Base-by-base conservation (phyloP, 2,329 filamentous ascomycete species). In the Trichophyton mentagrophytes region DNA sequence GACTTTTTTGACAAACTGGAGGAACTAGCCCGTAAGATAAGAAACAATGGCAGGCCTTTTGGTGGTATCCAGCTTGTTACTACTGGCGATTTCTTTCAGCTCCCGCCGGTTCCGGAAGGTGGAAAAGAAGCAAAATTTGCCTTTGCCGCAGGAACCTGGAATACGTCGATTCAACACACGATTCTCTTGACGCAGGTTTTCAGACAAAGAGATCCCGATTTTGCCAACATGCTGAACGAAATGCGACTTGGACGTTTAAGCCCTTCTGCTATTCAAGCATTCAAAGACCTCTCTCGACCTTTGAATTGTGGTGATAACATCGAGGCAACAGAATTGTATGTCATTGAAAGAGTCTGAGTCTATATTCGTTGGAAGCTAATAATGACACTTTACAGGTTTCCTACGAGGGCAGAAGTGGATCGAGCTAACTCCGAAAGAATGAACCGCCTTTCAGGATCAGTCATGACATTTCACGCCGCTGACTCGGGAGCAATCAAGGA, bases 1-100 rank as follows among this genome's bases (percentile, higher is more conserved):
- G 91, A 96, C 38, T 79, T 99, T 0, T 99, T 97, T 66, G 93
- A 99, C 77, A 99, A 99, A 73, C 81, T 99, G 17, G 90, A 95
- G 64, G 83, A 88, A 63, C 88, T 99, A 66, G 92, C 91, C 13
- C 83, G 92, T 61, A 84, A 80, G 2, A 85, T 99, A 64, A 85
- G 91, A 60, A 96, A 95, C 70, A 96, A 96, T 67, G 91, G 89
- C 8, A 83, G 89, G 8, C 88, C 93, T 0, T 99, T 96, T 78
- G 95, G 93, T 60, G 93, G 93, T 3, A 97, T 99, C 53, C 93
- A 99, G 67, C 80, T 99, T 33, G 83, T 99, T 61, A 89, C 99
- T 62, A 99, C 93, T 0, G 93, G 93, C 2, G 93, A 99, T 69
- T 99, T 99, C 75, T 99, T 99, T 74, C 93, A 99, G 71, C 77